phyloP scores from a whole-genome alignment of 371 early-diverging fungal species.

The Rozella allomycis region DNA sequence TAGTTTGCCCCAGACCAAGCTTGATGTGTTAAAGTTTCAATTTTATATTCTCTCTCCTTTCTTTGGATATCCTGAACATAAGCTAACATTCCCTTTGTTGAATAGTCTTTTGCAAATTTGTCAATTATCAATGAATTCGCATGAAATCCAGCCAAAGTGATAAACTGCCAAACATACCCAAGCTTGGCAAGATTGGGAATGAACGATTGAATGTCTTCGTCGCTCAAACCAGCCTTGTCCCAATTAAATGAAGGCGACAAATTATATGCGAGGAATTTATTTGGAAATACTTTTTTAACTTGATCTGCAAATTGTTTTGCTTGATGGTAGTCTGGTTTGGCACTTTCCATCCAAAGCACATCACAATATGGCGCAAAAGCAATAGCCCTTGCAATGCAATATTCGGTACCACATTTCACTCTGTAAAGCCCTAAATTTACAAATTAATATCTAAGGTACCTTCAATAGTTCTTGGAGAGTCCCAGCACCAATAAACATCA shows the following conservation, averaged over 20 bases:
- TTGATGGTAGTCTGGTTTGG: conserved; percentile 71
- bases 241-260: conserved; percentile 95
- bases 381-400: conserved; percentile 64
- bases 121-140: conserved; percentile 51
- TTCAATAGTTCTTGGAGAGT: conserved; percentile 73
- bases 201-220: conserved; percentile 61
- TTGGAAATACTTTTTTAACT: conserved; percentile 37
- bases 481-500: conserved; percentile 79
- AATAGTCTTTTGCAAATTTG: conserved; percentile 71
- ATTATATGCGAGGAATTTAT: conserved; percentile 72
- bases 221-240: conserved; percentile 85
- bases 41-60: conserved; percentile 65
- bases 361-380: conserved; percentile 84
- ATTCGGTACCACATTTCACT: conserved; percentile 79
- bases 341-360: conserved; percentile 94
- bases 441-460: no score
- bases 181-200: conserved; percentile 59
- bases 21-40: conserved; percentile 87
- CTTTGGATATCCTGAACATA: conserved; percentile 86
- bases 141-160: conserved; percentile 92
- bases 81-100: conserved; percentile 76
- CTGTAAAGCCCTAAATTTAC: no score
- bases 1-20: conserved; percentile 96
- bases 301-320: conserved; percentile 77
- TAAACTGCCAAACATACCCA: conserved; percentile 96